Conservation (phyloP, 225 moss, liverwort and hornwort species). For the Takakia lepidozioides region DNA sequence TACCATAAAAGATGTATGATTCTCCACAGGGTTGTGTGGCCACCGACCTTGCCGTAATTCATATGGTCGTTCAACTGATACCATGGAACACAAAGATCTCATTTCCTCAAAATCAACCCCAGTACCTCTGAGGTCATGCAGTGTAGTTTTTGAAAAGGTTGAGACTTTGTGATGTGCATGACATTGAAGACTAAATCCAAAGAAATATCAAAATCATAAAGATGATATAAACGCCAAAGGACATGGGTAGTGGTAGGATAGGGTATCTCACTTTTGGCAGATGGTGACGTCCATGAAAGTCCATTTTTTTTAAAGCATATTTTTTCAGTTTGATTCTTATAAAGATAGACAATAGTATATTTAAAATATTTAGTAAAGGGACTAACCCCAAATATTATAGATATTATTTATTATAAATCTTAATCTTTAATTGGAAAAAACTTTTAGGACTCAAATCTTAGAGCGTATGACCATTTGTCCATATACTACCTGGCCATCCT, state of each 20-base stretch:
- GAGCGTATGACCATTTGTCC: too few species aligned
- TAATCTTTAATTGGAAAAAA: too few species aligned
- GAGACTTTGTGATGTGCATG: not conserved
- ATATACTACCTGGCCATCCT: not conserved
- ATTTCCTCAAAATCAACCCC: not conserved
- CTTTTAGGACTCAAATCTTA: too few species aligned
- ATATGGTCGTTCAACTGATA: not conserved
- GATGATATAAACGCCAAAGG: not conserved
- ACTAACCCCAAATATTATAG: not conserved
- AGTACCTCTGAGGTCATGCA: not conserved
- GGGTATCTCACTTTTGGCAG: too few species aligned
- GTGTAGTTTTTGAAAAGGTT: not conserved
- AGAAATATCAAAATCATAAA: slow-evolving; percentile 1
- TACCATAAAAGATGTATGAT: not conserved
- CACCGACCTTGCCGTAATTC: not conserved
- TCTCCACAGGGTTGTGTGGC: not conserved
- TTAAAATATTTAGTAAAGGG: too few species aligned
- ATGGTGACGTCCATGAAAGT: too few species aligned
- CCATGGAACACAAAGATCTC: not conserved
- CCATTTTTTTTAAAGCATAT: too few species aligned
- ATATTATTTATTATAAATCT: too few species aligned
- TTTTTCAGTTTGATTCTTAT: too few species aligned
- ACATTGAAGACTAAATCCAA: not conserved
- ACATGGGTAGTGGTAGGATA: too few species aligned
- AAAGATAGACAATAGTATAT: too few species aligned